Base-by-base conservation (phyloP, 2,329 filamentous ascomycete genomes). In the Diaporthe sp. region DNA sequence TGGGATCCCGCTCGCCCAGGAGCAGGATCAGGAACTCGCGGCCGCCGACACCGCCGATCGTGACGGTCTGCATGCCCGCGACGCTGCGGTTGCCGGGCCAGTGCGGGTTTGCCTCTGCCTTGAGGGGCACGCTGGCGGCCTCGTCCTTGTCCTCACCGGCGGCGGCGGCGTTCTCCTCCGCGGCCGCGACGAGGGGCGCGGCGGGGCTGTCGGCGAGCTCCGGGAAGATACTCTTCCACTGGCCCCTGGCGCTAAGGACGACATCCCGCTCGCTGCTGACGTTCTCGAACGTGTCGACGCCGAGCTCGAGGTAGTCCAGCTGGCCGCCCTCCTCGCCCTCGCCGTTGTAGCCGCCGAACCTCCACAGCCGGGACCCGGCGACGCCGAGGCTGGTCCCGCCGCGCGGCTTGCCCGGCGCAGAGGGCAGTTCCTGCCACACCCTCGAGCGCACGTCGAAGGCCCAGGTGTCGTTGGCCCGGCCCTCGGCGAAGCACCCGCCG, bases 311-410 rank as follows among this genome's bases (percentile, higher is more conserved):
- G 74, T 93, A 88, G 80, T 97, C 94, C 17, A 97, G 80, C 74
- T 88, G 87, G 0, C 93, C 94, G 22, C 94, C 94, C 64, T 94
- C 86, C 79, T 96, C 93, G 0, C 80, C 85, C 58, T 87, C 85
- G 0, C 93, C 94, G 81, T 96, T 93, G 78, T 92, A 96, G 0
- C 95, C 95, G 76, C 95, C 94, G 85, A 95, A 96, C 38, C 95
- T 89, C 83, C 93, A 97, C 9, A 97, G 82, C 33, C 91, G 89
- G 33, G 90, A 90, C 71, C 89, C 87, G 58, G 87, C 88, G 70
- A 92, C 88, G 1, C 92, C 90, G 35, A 97, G 90, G 5, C 91
- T 90, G 0, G 93, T 85, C 1, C 94, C 94, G 30, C 92, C 91
- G 64, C 94, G 88, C 0, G 89, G 85, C 10, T 92, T 89, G 1